Conservation (phyloP, 2,329 filamentous ascomycete species). For the Basipetospora chlamydospora region DNA sequence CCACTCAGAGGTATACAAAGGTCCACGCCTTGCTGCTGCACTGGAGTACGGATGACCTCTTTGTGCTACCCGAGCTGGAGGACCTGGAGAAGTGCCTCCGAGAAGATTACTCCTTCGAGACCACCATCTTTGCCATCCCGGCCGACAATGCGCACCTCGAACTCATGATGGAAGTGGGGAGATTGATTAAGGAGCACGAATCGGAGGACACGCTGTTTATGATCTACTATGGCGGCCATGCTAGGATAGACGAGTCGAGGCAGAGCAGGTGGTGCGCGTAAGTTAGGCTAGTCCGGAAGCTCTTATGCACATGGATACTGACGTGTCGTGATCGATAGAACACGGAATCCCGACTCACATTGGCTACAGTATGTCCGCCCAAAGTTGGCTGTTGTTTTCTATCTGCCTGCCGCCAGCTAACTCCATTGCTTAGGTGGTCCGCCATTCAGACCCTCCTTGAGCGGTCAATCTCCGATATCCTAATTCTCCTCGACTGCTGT, state of each 20-base stretch:
- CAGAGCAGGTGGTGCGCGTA: constrained; percentile 48
- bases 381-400: background rate
- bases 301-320: background rate
- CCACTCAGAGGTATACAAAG: constrained; percentile 39
- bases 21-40: constrained; percentile 40
- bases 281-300: constrained; percentile 17
- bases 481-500: constrained; percentile 45
- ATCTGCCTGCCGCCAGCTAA: constrained; percentile 4
- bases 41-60: constrained; percentile 43
- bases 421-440: constrained; percentile 33
- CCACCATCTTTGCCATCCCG: constrained; percentile 42
- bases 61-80: constrained; percentile 42
- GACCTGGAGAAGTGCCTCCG: constrained; percentile 39
- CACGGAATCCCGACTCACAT: constrained; percentile 34
- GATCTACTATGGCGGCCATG: constrained; percentile 45
- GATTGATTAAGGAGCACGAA: constrained; percentile 42
- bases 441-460: constrained; percentile 45
- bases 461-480: constrained; percentile 39
- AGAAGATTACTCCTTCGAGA: constrained; percentile 40
- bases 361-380: constrained; percentile 34
- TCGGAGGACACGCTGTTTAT: constrained; percentile 40
- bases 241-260: constrained; percentile 42
- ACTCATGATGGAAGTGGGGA: constrained; percentile 40
- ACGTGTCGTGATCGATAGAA: constrained; percentile 21
- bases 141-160: constrained; percentile 44